Percentiles rank a stretch among this genome's conserved stretches.
Evolutionary conservation across 495 filamentous ascomycete genomes (phyloP).

Genomic region (Lophium mytilinum): DNA sequence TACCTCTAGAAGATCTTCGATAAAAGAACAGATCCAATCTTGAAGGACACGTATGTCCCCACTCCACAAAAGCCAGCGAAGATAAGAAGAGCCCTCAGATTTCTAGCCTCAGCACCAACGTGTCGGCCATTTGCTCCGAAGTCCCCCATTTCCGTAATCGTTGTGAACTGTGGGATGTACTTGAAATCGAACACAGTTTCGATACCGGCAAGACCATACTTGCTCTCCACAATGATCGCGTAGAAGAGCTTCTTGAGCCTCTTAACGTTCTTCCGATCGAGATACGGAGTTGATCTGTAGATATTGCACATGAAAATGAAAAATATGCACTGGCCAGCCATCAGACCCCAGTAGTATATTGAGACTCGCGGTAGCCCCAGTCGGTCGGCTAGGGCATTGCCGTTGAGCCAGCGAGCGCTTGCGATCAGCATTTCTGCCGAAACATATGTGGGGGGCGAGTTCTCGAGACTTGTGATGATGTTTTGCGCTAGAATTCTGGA

Average conservation of each 20-base stretch:
- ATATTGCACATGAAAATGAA: conserved; percentile 49
- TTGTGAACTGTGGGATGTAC: conserved; percentile 50
- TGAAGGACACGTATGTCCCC: conserved; percentile 18
- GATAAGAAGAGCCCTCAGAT: conserved; percentile 30
- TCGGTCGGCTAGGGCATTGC: conserved; percentile 49
- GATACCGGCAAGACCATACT: conserved; percentile 43
- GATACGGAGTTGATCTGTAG: conserved; percentile 45
- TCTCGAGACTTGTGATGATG: conserved; percentile 57
- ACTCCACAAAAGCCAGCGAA: conserved; percentile 26
- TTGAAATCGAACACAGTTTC: conserved; percentile 56
- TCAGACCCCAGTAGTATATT: conserved; percentile 50
- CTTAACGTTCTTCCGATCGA: conserved; percentile 53
- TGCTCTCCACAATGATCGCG: conserved; percentile 45
- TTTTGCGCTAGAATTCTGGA: conserved; percentile 61
- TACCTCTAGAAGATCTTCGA: not conserved
- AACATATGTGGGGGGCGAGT: conserved; percentile 54
- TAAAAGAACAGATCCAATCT: conserved; percentile 6
- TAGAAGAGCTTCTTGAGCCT: conserved; percentile 48
- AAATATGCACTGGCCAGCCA: conserved; percentile 61
- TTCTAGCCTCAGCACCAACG: conserved; percentile 31
- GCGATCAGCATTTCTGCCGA: conserved; percentile 53
- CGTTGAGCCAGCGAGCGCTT: conserved; percentile 61
- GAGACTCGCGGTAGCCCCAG: conserved; percentile 51
- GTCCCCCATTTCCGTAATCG: conserved; percentile 36
- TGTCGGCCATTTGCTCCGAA: conserved; percentile 18